Evolutionary conservation across 148 eudicot species (phyloP), one percentile per base, ranked within the genome.

Genomic region (Polygonum maritimum): DNA sequence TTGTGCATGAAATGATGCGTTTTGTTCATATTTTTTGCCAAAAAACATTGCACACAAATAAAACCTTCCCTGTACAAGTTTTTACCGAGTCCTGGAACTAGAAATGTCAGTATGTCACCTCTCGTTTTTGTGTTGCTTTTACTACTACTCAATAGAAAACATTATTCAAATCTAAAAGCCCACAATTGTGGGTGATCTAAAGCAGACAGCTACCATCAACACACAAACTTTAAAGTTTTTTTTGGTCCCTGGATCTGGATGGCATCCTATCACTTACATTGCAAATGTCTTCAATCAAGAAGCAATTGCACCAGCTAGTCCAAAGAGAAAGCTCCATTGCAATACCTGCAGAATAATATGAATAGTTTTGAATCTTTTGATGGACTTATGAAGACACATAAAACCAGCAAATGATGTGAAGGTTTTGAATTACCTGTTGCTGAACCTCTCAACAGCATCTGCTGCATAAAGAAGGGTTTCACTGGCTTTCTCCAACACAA

Each of bases 381-480:
- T 11, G 11, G 55, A 49, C 14, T 49, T 2, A 49, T 49, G n/a
- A 49, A 49, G 55, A 49, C 55, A 49, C 55, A 49, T 26, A 5
- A 13, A 49, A 14, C 55, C 18, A 26, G 33, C 39, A 62, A 26
- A 62, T 12, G 5, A 26, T 12, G 3, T 33, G 69, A 33, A 63
- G 15, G 13, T 5, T 67, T 35, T 38, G 11, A 67, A 15, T 72
- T 87, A 94, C 98, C 93, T 89, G 86, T 89, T 84, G 81, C 97
- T 94, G 83, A 94, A 94, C 78, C 89, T 92, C 79, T 94, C 98
- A 19, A 87, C 70, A 22, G 98, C 92, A 72, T 94, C 96, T 78
- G 98, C 86, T 62, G 98, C 98, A 81, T 92, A 90, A 35, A 94
- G 94, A 80, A 94, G 96, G 21, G 98, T 94, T 75, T 94, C 98